A percentile compares a stretch with the other conserved stretches of the same genome.
These are phyloP conservation scores for Phytophthora sansomeana DNA, from an alignment of 352 stramenopile species.

Conservation along the genomic window DNA sequence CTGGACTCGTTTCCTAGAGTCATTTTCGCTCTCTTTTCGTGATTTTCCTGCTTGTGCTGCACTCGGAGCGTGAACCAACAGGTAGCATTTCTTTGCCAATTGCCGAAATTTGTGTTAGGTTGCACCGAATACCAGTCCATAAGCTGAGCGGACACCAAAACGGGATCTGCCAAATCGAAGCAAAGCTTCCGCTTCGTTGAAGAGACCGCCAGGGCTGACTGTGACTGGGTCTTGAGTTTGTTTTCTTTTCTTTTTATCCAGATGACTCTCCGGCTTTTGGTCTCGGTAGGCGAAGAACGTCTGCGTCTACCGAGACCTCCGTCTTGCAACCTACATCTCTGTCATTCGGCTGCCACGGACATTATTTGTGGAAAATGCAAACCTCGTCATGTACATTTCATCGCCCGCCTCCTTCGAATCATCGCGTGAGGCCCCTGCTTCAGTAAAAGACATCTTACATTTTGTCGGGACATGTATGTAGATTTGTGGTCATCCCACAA, in stretches of 20 bases:
- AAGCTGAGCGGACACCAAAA: slow-evolving; percentile 27
- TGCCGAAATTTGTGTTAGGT: not conserved
- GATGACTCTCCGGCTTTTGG: slow-evolving; percentile 12
- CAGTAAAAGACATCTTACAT: too few relatives aligned
- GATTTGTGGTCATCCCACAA: too few relatives aligned
- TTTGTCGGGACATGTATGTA: too few relatives aligned
- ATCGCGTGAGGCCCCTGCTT: too few relatives aligned
- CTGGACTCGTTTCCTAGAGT: slow-evolving; percentile 8
- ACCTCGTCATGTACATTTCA: too few relatives aligned
- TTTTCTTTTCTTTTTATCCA: slow-evolving; percentile 14
- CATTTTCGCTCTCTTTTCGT: not conserved
- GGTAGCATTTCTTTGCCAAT: too few relatives aligned
- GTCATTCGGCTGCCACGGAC: not conserved
- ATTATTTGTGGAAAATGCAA: too few relatives aligned
- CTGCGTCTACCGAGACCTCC: slow-evolving; percentile 16
- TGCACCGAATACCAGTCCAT: slow-evolving; percentile 31
- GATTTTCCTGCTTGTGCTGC: slow-evolving; percentile 2
- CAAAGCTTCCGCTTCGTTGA: slow-evolving; percentile 25
- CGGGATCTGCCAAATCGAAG: slow-evolving; percentile 38
- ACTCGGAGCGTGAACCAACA: not conserved
- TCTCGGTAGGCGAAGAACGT: slow-evolving; percentile 1
- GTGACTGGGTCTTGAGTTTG: not conserved
- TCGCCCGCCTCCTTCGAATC: too few relatives aligned
- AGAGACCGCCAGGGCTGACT: slow-evolving; percentile 6
- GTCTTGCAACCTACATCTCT: not conserved